Evolutionary conservation across 2,329 filamentous ascomycete genomes (phyloP), one percentile per base, ranked within the genome.

Genomic region (Xylariales sp.): DNA sequence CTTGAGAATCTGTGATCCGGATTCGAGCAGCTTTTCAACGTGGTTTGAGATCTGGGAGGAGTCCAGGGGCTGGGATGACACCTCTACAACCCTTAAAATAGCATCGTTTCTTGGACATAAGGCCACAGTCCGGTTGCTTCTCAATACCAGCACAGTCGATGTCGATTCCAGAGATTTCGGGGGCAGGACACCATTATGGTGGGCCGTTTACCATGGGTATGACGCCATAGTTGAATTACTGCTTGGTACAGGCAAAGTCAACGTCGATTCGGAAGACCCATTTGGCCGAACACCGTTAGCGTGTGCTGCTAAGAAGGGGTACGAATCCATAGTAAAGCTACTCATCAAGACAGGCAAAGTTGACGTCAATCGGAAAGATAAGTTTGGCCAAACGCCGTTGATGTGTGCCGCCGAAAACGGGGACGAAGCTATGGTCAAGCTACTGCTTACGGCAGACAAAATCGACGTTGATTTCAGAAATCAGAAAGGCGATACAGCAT

Each of bases 201-300:
- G 3, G 23, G 43, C 28, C 5, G 28, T 41, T 12, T 36, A 7
- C 2, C 5, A 36, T 7, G 59, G 59, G 12, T 36, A 34, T 16
- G 16, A 18, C 16, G 58, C 46, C 16, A 16, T 54, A n/a, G 58
- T 62, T 10, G n/a, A 32, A 23, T 28, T 49, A 36, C 60, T 62
- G 7, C 60, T 62, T 39, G 14, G 3, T 10, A 54, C 41, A 36
- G 14, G 14, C 16, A 10, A 36, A 5, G 39, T 43, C 9, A n/a
- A 36, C n/a, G 36, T 39, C 12, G 14, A 59, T 41, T 49, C 2
- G 28, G n/a, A 23, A 62, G 23, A 12, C 34, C 2, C 46, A 10
- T 3, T 1, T 7, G 12, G 36, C n/a, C 2, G 10, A 3, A 61
- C 39, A 14, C 32, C 57, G 16, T 5, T 62, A 34, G 34, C 8